Evolutionary conservation across 1,284 basidiomycete species (phyloP).

Genomic region (Earliella scabrosa): DNA sequence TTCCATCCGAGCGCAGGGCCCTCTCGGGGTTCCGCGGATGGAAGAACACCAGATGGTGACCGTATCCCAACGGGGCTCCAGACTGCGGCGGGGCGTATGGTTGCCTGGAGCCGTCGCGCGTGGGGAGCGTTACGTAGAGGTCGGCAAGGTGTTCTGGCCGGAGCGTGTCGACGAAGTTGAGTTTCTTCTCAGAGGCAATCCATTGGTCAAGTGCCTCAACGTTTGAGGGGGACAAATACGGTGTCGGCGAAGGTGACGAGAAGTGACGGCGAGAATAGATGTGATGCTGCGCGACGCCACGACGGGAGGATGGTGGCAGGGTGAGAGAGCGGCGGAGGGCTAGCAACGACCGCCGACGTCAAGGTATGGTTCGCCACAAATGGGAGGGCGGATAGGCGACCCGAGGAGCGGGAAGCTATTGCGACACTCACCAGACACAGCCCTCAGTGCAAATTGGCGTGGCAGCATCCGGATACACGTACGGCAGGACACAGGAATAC

Average conservation of each 20-base stretch:
- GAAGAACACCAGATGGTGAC: slow-evolving; percentile 79
- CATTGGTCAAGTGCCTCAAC: slow-evolving; percentile 49
- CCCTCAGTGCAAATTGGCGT: slow-evolving; percentile 6
- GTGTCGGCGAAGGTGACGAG: slow-evolving; percentile 15
- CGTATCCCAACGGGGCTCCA: slow-evolving; percentile 55
- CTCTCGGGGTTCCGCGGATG: slow-evolving; percentile 65
- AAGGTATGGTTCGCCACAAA: slow-evolving; percentile 12
- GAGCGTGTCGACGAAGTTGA: slow-evolving; percentile 48
- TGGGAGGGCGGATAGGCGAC: slow-evolving; percentile 12
- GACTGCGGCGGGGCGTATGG: slow-evolving; percentile 42
- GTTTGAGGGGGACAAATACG: slow-evolving; percentile 16
- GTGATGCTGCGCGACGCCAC: slow-evolving; percentile 18
- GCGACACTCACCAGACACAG: slow-evolving; percentile 15
- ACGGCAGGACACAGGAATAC: slow-evolving; percentile 8
- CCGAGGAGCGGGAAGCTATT: slow-evolving; percentile 2
- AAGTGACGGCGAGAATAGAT: slow-evolving; percentile 23
- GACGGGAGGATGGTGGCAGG: slow-evolving; percentile 8
- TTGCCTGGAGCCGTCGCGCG: slow-evolving; percentile 55
- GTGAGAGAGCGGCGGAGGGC: slow-evolving; percentile 21
- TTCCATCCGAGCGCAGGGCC: slow-evolving; percentile 69
- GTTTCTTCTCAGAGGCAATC: slow-evolving; percentile 50
- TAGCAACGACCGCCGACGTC: slow-evolving; percentile 17
- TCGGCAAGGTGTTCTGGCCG: slow-evolving; percentile 57
- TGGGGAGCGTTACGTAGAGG: slow-evolving; percentile 72
- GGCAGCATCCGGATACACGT: slow-evolving; percentile 18